Evolutionary conservation across 108 stramenopile species (phyloP), one percentile per base, ranked within the genome.

Genomic region (Hondaea fermentalgiana): DNA sequence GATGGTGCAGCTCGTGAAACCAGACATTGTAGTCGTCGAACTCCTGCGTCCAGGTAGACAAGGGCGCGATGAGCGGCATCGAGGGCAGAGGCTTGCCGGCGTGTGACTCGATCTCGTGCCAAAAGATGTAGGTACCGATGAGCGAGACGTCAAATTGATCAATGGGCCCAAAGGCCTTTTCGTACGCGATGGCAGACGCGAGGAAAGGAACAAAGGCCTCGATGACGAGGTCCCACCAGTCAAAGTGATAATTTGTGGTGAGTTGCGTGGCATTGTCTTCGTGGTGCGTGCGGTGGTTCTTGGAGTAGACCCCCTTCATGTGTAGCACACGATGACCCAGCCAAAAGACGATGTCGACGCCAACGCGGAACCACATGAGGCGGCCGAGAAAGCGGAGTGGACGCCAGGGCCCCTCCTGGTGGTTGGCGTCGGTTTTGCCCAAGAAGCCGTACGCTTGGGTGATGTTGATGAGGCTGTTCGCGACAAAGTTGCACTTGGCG

Each of bases 1-100:
- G 45, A 35, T 83, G 76, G 51, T 83, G 76, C 10, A 83, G n/a
- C 76, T 83, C 76, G 76, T 83, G 76, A 12, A 53, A 47, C 76
- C 76, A 83, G n/a, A 53, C 76, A 45, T 83, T 83, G 28, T 25
- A 53, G 51, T 83, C 76, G 51, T 83, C 76, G 25, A n/a, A 83
- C 76, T 83, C 28, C 28, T 83, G 76, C 12, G 49, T 53, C 76
- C 76, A 83, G 17, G 76, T 47, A 12, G 76, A 47, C n/a, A 83
- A 45, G 8, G 76, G 76, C 10, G 19, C 76, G 28, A 83, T 47
- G n/a, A 83, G 25, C 8, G 45, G 45, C 76, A 83, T 83, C 19
- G 49, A 21, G 12, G 76, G 76, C 17, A 83, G n/a, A 8, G 76
- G 76, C 76, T 83, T 83, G n/a, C 76, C 76, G 3, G 76, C 45